phyloP scores from a whole-genome alignment of 78 protist species.

The Chrysochromulina parva region DNA sequence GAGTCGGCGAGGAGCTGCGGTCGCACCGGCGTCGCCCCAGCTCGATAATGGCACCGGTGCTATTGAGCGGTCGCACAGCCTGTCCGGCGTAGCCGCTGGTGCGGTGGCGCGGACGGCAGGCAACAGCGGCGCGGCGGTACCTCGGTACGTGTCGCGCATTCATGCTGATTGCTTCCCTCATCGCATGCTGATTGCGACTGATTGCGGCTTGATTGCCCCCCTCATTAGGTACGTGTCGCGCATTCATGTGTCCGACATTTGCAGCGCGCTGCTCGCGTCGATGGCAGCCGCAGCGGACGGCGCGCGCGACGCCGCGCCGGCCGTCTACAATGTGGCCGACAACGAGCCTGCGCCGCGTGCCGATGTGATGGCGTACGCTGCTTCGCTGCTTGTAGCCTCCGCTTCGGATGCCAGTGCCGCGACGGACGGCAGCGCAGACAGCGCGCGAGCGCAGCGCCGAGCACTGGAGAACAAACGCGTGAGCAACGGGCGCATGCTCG shows the following conservation, averaged over 20 bases:
- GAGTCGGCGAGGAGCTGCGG: not conserved
- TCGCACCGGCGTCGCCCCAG: not conserved
- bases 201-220: too few relatives aligned
- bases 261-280: conserved; percentile 16
- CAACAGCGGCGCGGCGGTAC: too few relatives aligned
- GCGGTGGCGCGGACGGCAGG: not conserved
- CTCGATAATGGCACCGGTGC: not conserved
- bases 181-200: too few relatives aligned
- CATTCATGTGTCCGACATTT: conserved; percentile 50
- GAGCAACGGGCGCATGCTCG: not conserved
- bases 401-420: too few relatives aligned
- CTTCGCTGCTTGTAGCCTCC: not conserved
- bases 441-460: not conserved
- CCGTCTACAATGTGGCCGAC: conserved; percentile 46
- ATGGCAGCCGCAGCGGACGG: not conserved
- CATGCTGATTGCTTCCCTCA: too few relatives aligned
- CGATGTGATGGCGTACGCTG: conserved; percentile 27
- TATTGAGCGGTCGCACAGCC: not conserved
- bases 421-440: not conserved
- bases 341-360: conserved; percentile 34
- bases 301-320: not conserved
- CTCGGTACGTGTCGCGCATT: not conserved
- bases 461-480: conserved; percentile 26
- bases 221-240: conserved; percentile 25
- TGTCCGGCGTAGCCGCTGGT: not conserved